A percentile compares a stretch with the other conserved stretches of the same genome.
Evolutionary conservation across 108 stramenopile genomes (phyloP).

Genomic region (Licmophora abbreviata): DNA sequence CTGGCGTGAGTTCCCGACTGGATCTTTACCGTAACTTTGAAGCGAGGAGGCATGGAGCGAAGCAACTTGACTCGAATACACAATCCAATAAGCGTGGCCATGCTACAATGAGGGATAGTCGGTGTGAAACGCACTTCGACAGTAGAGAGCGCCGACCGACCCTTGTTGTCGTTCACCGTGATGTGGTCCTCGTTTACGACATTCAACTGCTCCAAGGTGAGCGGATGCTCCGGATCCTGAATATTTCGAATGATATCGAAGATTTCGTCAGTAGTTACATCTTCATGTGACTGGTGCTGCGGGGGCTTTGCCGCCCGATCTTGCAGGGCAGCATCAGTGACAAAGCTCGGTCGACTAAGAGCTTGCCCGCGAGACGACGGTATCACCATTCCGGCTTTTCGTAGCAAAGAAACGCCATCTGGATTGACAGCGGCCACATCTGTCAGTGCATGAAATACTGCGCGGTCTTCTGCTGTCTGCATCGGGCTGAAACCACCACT

Average conservation of each 20-base stretch:
- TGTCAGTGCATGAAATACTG: slow-evolving; percentile 22
- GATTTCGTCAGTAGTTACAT: slow-evolving; percentile 71
- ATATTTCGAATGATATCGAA: slow-evolving; percentile 95
- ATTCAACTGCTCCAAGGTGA: slow-evolving; percentile 94
- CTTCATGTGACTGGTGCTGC: slow-evolving; percentile 22
- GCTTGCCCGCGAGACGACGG: not conserved
- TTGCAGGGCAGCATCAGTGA: not conserved
- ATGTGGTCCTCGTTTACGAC: slow-evolving; percentile 84
- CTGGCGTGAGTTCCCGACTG: slow-evolving; percentile 94
- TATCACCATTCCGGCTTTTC: slow-evolving; percentile 19
- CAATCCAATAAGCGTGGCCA: slow-evolving; percentile 98
- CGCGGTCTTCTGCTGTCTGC: slow-evolving; percentile 20
- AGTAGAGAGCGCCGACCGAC: slow-evolving; percentile 25
- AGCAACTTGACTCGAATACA: slow-evolving; percentile 91
- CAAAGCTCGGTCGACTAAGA: not conserved
- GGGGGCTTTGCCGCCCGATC: not conserved
- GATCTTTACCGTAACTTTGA: slow-evolving; percentile 84
- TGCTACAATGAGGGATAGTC: slow-evolving; percentile 96
- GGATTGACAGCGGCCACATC: slow-evolving; percentile 16
- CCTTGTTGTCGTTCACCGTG: slow-evolving; percentile 36
- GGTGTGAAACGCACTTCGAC: slow-evolving; percentile 56
- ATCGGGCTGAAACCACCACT: not conserved
- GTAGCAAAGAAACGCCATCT: slow-evolving; percentile 20
- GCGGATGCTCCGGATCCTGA: slow-evolving; percentile 98
- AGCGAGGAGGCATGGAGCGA: slow-evolving; percentile 83